Percentiles rank a stretch among this genome's conserved stretches.
Evolutionary conservation across 2,329 filamentous ascomycete species (phyloP).

Genomic region (Penicillium hesseltinei): DNA sequence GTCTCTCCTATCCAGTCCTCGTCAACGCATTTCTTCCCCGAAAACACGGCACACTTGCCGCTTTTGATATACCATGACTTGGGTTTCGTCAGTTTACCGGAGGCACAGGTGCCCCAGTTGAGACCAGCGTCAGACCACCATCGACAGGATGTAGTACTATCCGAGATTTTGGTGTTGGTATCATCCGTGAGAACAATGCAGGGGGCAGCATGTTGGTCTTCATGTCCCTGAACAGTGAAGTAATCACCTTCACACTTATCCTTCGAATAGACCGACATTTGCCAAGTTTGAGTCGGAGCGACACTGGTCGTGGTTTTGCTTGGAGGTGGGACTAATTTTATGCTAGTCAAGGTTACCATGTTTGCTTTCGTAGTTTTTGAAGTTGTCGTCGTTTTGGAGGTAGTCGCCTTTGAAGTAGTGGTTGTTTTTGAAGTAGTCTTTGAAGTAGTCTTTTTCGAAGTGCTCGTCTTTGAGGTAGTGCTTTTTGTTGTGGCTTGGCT

Average conservation of each 20-base stretch:
- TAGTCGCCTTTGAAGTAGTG: not conserved
- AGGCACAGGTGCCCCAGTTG: not conserved
- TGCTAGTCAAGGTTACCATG: not conserved
- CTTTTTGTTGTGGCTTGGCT: not conserved
- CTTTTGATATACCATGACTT: not conserved
- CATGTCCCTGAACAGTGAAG: not conserved
- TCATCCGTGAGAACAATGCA: not conserved
- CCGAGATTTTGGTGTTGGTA: not conserved
- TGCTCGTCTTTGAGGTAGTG: too few species aligned
- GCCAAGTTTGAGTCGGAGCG: not conserved
- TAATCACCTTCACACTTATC: not conserved
- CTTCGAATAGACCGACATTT: not conserved
- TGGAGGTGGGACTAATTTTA: not conserved
- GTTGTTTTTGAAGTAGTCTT: not conserved
- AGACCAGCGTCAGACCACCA: conserved; percentile 1
- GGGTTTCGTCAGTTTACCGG: not conserved
- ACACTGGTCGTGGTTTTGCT: not conserved
- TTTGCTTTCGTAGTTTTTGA: not conserved
- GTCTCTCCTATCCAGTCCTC: not conserved
- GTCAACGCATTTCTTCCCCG: not conserved
- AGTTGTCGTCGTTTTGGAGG: not conserved
- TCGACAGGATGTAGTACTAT: conserved; percentile 2
- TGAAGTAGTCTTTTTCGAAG: not conserved
- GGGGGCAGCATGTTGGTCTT: not conserved
- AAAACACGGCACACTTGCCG: not conserved